Percentiles rank a stretch among this genome's conserved stretches.
Evolutionary conservation across 2,329 filamentous ascomycete genomes (phyloP).

Genomic region (Aureobasidium sp.): DNA sequence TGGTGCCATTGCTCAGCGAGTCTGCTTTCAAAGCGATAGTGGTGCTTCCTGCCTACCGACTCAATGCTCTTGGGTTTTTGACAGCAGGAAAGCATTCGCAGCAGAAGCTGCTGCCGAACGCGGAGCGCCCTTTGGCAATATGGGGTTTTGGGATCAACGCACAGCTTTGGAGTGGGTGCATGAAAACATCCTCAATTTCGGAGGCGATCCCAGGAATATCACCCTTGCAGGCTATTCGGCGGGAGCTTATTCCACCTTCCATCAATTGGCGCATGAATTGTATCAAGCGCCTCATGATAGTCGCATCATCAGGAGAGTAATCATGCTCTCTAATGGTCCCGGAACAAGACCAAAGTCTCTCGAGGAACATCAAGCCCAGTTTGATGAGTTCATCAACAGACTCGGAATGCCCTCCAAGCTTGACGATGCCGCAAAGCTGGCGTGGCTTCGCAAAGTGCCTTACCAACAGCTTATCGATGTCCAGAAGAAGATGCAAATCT

Average conservation of each 20-base stretch:
- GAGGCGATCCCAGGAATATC: constrained; percentile 37
- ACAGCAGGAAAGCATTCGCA: constrained; percentile 44
- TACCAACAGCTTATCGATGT: constrained; percentile 37
- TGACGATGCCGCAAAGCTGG: constrained; percentile 38
- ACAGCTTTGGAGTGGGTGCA: constrained; percentile 50
- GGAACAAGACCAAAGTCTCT: constrained; percentile 46
- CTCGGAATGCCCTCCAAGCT: constrained; percentile 38
- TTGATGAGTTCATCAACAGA: constrained; percentile 41
- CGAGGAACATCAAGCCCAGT: constrained; percentile 44
- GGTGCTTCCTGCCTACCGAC: constrained; percentile 49
- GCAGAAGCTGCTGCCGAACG: constrained; percentile 24
- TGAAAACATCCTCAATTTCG: constrained; percentile 34
- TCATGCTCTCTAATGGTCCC: constrained; percentile 51
- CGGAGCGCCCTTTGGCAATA: constrained; percentile 38
- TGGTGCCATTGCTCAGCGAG: constrained; percentile 41
- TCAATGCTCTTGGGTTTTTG: constrained; percentile 52
- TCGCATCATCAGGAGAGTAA: constrained; percentile 42
- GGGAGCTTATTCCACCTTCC: constrained; percentile 49
- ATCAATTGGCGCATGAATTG: constrained; percentile 52
- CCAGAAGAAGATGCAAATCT: constrained; percentile 36
- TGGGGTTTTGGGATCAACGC: constrained; percentile 53
- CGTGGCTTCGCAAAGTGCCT: constrained; percentile 36
- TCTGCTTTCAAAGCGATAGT: constrained; percentile 44
- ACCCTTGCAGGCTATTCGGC: constrained; percentile 51
- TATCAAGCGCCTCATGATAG: constrained; percentile 35